Conservation (phyloP, 306 rosid genomes). For the Quercus suber region DNA sequence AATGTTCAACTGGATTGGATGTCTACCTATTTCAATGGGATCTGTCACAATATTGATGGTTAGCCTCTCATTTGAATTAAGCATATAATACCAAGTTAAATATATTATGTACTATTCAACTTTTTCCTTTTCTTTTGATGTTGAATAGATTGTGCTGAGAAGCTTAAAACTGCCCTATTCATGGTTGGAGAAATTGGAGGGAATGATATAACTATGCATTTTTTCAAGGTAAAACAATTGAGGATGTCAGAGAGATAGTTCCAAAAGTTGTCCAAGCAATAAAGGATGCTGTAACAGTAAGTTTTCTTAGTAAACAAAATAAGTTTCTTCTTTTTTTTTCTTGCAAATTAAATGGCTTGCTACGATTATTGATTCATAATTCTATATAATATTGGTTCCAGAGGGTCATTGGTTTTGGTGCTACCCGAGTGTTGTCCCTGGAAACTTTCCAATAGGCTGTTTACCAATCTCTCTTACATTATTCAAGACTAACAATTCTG, state of each 20-base stretch:
- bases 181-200: conserved; percentile 24
- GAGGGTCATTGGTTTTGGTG: conserved; percentile 18
- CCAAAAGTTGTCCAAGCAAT: conserved; percentile 20
- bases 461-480: conserved; percentile 2
- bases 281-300: conserved; percentile 3
- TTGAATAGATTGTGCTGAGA: conserved; percentile 9
- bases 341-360: not conserved
- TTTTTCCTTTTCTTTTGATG: not conserved
- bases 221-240: conserved; percentile 6
- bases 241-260: conserved; percentile 7
- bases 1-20: too few relatives aligned
- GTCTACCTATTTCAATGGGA: too few relatives aligned
- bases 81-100: too few relatives aligned
- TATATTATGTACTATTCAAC: not conserved
- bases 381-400: not conserved
- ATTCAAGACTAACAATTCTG: conserved; percentile 2
- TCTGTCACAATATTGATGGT: too few relatives aligned
- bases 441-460: conserved; percentile 19
- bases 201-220: conserved; percentile 10
- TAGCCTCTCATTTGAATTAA: too few relatives aligned
- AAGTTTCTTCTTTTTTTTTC: not conserved
- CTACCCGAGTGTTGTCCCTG: conserved; percentile 8
- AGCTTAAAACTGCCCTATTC: conserved; percentile 9
- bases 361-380: not conserved
- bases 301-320: too few relatives aligned